These are phyloP conservation scores for Borealophlyctis nickersoniae DNA, from an alignment of 192 early-diverging fungal species.

Conservation along the genomic window DNA sequence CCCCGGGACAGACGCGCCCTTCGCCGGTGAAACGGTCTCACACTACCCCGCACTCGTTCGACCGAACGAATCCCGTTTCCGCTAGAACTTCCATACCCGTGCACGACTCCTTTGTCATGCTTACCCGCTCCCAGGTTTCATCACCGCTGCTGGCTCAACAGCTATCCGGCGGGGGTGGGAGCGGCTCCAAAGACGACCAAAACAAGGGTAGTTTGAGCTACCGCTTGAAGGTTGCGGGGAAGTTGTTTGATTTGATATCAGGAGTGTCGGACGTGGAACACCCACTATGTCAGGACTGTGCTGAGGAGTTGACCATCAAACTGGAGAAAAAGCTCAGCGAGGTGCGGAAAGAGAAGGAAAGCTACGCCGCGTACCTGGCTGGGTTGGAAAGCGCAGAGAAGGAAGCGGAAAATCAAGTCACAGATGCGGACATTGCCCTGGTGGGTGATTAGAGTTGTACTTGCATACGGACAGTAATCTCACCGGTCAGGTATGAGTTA, in stretches of 20 bases:
- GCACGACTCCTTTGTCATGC: slow-evolving; percentile 62
- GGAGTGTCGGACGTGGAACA: slow-evolving; percentile 71
- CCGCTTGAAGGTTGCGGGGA: slow-evolving; percentile 59
- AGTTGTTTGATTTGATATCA: slow-evolving; percentile 76
- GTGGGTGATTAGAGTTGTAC: too few species aligned
- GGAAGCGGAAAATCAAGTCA: slow-evolving; percentile 33
- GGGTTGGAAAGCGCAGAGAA: slow-evolving; percentile 29
- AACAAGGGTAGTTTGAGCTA: slow-evolving; percentile 40
- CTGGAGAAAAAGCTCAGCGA: slow-evolving; percentile 71
- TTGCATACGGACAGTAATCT: too few species aligned
- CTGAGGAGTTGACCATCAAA: slow-evolving; percentile 68
- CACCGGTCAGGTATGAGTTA: too few species aligned
- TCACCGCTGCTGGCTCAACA: slow-evolving; percentile 6
- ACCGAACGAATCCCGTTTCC: background rate
- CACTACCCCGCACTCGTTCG: background rate
- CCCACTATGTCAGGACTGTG: slow-evolving; percentile 89
- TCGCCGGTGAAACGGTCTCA: background rate
- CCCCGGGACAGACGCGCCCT: background rate
- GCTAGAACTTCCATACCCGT: slow-evolving; percentile 16
- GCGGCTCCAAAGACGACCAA: slow-evolving; percentile 9
- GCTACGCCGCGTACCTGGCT: slow-evolving; percentile 68
- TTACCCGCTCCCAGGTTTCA: slow-evolving; percentile 50
- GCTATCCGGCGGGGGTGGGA: background rate
- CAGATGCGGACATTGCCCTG: slow-evolving; percentile 15
- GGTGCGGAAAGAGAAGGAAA: slow-evolving; percentile 68